These are phyloP conservation scores for Xylaria sp. DNA, from an alignment of 2,329 filamentous ascomycete genomes.

Conservation along the genomic window DNA sequence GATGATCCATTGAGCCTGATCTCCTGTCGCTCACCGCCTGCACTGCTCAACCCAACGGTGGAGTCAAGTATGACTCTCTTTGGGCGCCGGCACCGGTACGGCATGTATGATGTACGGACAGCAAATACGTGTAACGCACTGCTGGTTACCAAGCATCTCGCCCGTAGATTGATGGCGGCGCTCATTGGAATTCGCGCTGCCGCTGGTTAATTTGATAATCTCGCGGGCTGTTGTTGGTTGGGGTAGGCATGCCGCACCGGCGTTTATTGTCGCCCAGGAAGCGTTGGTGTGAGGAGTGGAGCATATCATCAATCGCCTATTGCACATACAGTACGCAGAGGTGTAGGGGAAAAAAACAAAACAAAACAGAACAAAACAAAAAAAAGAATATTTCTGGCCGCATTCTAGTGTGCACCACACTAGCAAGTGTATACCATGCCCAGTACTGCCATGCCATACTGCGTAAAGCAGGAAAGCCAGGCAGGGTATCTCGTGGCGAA, in stretches of 20 bases:
- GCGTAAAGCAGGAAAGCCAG: not conserved
- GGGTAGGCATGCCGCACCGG: conserved; percentile 1
- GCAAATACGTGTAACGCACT: conserved; percentile 20
- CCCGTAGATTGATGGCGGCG: conserved; percentile 12
- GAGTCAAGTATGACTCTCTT: conserved; percentile 24
- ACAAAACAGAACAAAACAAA: too few species aligned
- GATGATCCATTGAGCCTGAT: conserved; percentile 25
- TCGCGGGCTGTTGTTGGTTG: not conserved
- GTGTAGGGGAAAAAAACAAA: not conserved
- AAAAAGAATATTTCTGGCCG: too few species aligned
- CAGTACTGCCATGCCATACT: too few species aligned
- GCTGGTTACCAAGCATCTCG: not conserved
- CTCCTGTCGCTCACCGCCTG: conserved; percentile 29
- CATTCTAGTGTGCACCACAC: too few species aligned
- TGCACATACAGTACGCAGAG: conserved; percentile 7
- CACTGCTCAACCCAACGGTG: conserved; percentile 27
- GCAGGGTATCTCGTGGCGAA: conserved; percentile 8
- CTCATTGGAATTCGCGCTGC: conserved; percentile 10
- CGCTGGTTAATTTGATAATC: too few species aligned
- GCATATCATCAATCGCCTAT: not conserved
- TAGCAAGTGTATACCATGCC: too few species aligned
- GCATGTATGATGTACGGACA: conserved; percentile 11
- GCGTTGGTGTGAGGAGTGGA: not conserved
- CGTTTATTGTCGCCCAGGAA: not conserved
- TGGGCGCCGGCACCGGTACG: conserved; percentile 23